Evolutionary conservation across 805 yeast genomes (phyloP).

Genomic region (Blastobotrys muscicola): DNA sequence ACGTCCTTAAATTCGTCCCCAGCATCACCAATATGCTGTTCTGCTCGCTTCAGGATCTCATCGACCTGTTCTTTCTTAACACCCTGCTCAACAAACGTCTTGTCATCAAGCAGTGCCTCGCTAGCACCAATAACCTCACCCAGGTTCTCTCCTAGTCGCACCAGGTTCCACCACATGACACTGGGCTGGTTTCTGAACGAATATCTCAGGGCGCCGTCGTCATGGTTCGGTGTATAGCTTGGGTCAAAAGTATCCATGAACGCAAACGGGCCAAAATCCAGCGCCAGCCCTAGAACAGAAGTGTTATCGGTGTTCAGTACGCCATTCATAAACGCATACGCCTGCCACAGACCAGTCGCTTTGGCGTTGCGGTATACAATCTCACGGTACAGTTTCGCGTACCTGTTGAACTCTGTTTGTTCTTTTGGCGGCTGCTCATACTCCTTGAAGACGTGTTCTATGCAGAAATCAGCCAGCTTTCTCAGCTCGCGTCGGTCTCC

Average conservation of each 20-base stretch:
- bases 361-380: slow-evolving; percentile 65
- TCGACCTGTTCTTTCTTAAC: slow-evolving; percentile 36
- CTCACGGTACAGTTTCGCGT: slow-evolving; percentile 64
- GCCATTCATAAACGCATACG: slow-evolving; percentile 89
- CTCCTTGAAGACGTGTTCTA: slow-evolving; percentile 44
- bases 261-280: slow-evolving; percentile 94
- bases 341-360: slow-evolving; percentile 77
- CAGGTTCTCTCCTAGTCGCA: slow-evolving; percentile 73
- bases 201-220: slow-evolving; percentile 64
- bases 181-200: slow-evolving; percentile 78
- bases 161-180: slow-evolving; percentile 88
- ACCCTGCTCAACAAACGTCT: slow-evolving; percentile 30
- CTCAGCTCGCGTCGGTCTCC: slow-evolving; percentile 57
- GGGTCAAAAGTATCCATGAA: slow-evolving; percentile 82
- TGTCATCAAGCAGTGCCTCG: slow-evolving; percentile 38
- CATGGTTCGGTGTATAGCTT: slow-evolving; percentile 79
- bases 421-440: slow-evolving; percentile 19
- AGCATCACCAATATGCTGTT: slow-evolving; percentile 52
- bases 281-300: slow-evolving; percentile 73
- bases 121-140: slow-evolving; percentile 77
- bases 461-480: slow-evolving; percentile 60
- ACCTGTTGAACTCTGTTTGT: slow-evolving; percentile 37
- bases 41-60: slow-evolving; percentile 46
- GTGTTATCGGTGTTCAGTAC: slow-evolving; percentile 93
- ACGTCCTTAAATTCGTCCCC: slow-evolving; percentile 56